Evolutionary conservation across 345 rosid species (phyloP), one percentile per base, ranked within the genome.

Genomic region (Euphorbia tirucalli): DNA sequence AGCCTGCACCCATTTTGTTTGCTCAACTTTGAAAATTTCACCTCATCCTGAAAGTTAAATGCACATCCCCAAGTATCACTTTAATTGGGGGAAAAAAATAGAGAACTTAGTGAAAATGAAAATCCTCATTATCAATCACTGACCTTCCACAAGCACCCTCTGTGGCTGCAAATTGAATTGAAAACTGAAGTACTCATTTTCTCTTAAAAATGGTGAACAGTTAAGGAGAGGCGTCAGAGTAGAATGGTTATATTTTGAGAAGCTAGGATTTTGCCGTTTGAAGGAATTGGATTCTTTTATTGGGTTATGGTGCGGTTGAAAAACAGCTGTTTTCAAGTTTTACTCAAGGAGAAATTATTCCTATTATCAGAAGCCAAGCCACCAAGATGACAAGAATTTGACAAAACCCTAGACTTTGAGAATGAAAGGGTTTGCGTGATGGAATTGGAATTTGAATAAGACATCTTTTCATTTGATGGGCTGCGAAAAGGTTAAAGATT

Each of bases 131-230:
- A 2, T 28, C 58, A 6, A 43, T 11, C 14, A 61, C 82, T 69
- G 32, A 89, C 93, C 93, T 84, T 87, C 79, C 76, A 81, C 25
- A 78, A 66, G 74, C 57, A 76, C 39, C 83, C 81, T 41, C 78
- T 68, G 54, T 80, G 48, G 68, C 74, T 70, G 76, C 66, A 72
- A 73, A 71, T 27, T 0, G 83, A 77, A 65, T 60, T 80, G 76
- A 80, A 79, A 65, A 85, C 65, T 11, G 84, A 75, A 62, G 71
- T 27, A 65, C 76, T 75, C 87, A 83, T 85, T 75, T 48, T 19
- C 31, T 72, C 52, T 27, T 7, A 58, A 19, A 66, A 61, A 46
- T 13, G 11, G 32, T 68, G 73, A 39, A 78, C 74, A 57, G 28
- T 46, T 46, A 66, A 48, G 8, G 7, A 66, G 54, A 30, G 54